phyloP scores from a whole-genome alignment of 1,284 basidiomycete species.

The Microbotryum intermedium region DNA sequence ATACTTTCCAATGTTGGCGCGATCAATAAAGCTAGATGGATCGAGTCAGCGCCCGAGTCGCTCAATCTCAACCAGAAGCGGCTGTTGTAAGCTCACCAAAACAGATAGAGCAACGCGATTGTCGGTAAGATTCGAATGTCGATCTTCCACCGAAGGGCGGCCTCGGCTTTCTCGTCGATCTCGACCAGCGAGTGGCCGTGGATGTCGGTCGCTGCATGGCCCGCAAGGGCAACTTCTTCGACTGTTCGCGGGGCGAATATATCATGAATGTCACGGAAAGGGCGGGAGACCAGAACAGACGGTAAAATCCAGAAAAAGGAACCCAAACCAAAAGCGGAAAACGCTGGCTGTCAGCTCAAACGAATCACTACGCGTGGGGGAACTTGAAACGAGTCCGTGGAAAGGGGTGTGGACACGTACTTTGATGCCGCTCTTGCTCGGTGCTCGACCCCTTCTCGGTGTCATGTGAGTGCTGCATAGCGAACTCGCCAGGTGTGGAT shows the following conservation, averaged over 20 bases:
- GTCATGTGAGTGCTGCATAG: no score
- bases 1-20: constrained; percentile 40
- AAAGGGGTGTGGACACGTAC: no score
- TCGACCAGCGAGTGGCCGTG: constrained; percentile 19
- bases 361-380: no score
- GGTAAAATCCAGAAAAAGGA: no score
- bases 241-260: not conserved
- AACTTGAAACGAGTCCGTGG: no score
- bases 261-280: no score
- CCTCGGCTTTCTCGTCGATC: constrained; percentile 36
- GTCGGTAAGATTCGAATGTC: constrained; percentile 33
- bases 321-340: no score
- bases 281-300: no score
- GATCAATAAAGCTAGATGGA: constrained; percentile 9
- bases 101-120: constrained; percentile 30
- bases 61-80: not conserved
- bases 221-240: constrained; percentile 16
- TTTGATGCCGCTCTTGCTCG: no score
- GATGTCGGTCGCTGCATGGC: constrained; percentile 25
- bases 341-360: no score
- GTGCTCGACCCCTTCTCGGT: no score
- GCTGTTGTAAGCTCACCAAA: not conserved
- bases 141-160: constrained; percentile 23
- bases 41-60: not conserved
- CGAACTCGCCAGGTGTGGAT: no score